phyloP scores from a whole-genome alignment of 495 filamentous ascomycete species.

The Margaritispora aquatica region DNA sequence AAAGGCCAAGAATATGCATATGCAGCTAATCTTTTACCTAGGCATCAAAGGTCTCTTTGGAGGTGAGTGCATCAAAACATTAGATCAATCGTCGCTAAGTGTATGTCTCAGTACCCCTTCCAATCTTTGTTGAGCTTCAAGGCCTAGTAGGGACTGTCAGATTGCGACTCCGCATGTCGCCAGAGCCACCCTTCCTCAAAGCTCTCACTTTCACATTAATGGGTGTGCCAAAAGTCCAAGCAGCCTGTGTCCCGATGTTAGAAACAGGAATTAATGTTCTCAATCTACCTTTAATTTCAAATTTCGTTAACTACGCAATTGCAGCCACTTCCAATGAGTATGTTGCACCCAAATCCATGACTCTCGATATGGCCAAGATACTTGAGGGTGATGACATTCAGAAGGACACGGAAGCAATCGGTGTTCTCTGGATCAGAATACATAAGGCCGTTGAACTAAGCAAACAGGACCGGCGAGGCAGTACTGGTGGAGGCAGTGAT shows the following conservation, averaged over 20 bases:
- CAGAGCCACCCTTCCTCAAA: constrained; percentile 86
- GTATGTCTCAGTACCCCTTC: constrained; percentile 4
- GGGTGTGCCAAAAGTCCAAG: constrained; percentile 81
- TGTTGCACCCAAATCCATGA: constrained; percentile 94
- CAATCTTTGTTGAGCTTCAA: constrained; percentile 66
- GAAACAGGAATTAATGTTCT: constrained; percentile 84
- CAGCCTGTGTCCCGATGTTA: constrained; percentile 88
- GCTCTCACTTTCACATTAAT: constrained; percentile 89
- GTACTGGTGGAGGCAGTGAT: constrained; percentile 83
- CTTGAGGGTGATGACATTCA: constrained; percentile 83
- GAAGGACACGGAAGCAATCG: constrained; percentile 80
- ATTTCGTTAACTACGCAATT: constrained; percentile 97
- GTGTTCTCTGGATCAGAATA: constrained; percentile 85
- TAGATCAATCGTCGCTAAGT: background rate
- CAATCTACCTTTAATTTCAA: constrained; percentile 87
- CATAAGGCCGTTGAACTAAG: constrained; percentile 79
- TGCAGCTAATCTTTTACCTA: constrained; percentile 88
- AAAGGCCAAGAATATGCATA: constrained; percentile 90
- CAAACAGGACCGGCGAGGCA: constrained; percentile 85
- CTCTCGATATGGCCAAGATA: constrained; percentile 83
- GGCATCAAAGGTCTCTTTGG: constrained; percentile 83
- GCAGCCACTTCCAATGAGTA: constrained; percentile 76
- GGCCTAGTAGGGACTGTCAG: constrained; percentile 82
- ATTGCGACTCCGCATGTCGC: constrained; percentile 75
- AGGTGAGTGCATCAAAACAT: constrained; percentile 21